Evolutionary conservation across 2,329 filamentous ascomycete species (phyloP), one percentile per base, ranked within the genome.

Genomic region (Lecanicillium sp.): DNA sequence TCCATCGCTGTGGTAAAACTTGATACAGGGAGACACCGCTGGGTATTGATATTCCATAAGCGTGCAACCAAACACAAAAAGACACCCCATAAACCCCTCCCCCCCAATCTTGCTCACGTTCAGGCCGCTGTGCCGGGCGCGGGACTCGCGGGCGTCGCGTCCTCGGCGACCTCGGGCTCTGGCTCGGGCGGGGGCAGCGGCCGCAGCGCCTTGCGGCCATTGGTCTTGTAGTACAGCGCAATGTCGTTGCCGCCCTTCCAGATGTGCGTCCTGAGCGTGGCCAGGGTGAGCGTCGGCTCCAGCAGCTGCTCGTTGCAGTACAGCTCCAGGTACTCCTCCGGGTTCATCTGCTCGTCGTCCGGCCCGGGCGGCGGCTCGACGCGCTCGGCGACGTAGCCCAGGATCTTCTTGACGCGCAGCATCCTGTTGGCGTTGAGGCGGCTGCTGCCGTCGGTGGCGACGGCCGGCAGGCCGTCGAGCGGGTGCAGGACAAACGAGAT

Each of bases 231-330:
- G 60, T 89, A 81, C 42, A 98, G 73, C 45, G 95, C 69, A 54
- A 98, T 86, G 67, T 98, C 93, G 58, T 86, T 90, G n/a, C 89
- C 89, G 36, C 87, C 89, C 59, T 94, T 89, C 93, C 93, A 98
- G 46, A 97, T 75, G 61, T 95, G 90, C 2, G 90, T 85, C 26
- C 91, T 84, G 36, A 98, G 82, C 1, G 90, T 96, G 4, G 90
- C 89, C n/a, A 98, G 78, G 29, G 86, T 97, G 85, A 95, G 96
- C 26, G 84, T 86, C 6, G 84, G 81, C 2, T 86, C 79, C 21
- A 97, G 73, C 50, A 86, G 66, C 77, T 83, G 52, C 47, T 90
- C 87, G 62, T 96, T 90, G 67, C 93, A 97, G 64, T 95, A 95
- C 42, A 98, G 71, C 63, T 98, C 93, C 26, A 98, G 71, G 67